Conservation (phyloP, 768 basidiomycete genomes). For the Butyriboletus loyo region DNA sequence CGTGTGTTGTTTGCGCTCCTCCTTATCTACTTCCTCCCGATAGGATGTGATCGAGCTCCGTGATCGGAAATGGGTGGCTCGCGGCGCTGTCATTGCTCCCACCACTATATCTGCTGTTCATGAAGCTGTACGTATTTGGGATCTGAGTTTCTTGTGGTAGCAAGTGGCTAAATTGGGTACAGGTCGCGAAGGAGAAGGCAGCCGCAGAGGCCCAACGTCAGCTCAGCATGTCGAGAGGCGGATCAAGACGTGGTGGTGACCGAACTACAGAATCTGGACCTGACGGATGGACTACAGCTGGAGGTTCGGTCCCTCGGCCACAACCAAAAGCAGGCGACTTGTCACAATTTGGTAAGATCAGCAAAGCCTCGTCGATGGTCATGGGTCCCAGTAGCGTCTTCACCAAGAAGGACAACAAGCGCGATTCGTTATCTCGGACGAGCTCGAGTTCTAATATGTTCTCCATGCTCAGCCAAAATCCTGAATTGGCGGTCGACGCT, state of each 20-base stretch:
- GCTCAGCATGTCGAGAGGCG: slow-evolving; percentile 83
- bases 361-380: slow-evolving; percentile 60
- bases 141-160: neutral
- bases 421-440: slow-evolving; percentile 76
- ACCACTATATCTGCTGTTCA: slow-evolving; percentile 88
- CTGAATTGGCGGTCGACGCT: slow-evolving; percentile 53
- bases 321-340: slow-evolving; percentile 82
- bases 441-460: slow-evolving; percentile 85
- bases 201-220: slow-evolving; percentile 60
- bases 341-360: slow-evolving; percentile 86
- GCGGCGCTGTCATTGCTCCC: slow-evolving; percentile 73
- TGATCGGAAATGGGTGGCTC: slow-evolving; percentile 73
- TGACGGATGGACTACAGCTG: slow-evolving; percentile 87
- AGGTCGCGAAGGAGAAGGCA: slow-evolving; percentile 85
- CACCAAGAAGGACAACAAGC: slow-evolving; percentile 66
- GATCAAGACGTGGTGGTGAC: slow-evolving; percentile 83
- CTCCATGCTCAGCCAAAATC: slow-evolving; percentile 70
- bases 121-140: slow-evolving; percentile 58
- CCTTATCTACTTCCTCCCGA: neutral
- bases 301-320: slow-evolving; percentile 48
- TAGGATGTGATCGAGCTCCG: slow-evolving; percentile 93
- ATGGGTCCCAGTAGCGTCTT: slow-evolving; percentile 89
- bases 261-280: slow-evolving; percentile 61
- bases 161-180: slow-evolving; percentile 7
- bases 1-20: neutral